A percentile compares a stretch with the other conserved stretches of the same genome.
phyloP scores from a whole-genome alignment of 805 yeast genomes.

The Sugiyamaella smithiae region DNA sequence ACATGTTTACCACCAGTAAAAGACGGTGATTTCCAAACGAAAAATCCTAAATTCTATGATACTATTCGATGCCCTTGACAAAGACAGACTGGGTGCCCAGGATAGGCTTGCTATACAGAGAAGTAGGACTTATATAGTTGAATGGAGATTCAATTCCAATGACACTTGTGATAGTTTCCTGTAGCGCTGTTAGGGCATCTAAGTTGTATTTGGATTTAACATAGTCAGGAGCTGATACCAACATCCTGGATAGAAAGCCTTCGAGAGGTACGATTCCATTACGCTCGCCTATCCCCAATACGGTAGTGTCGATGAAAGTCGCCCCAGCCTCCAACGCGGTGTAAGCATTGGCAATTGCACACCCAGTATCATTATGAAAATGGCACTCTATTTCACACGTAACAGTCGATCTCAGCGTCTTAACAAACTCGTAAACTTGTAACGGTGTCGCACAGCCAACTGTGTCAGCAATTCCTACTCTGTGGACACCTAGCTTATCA shows the following conservation, averaged over 20 bases:
- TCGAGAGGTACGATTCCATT: slow-evolving; percentile 97
- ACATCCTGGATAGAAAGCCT: slow-evolving; percentile 98
- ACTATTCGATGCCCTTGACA: too few relatives aligned
- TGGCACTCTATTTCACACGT: slow-evolving; percentile 97
- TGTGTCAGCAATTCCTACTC: slow-evolving; percentile 98
- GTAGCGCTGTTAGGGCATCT: slow-evolving; percentile 92
- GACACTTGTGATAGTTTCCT: slow-evolving; percentile 92
- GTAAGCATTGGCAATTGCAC: slow-evolving; percentile 98
- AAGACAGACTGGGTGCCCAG: background rate
- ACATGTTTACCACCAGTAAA: too few relatives aligned
- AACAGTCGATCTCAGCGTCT: slow-evolving; percentile 88
- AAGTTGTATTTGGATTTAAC: slow-evolving; percentile 90
- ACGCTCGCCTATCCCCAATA: slow-evolving; percentile 97
- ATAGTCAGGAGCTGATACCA: slow-evolving; percentile 95
- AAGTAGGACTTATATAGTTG: slow-evolving; percentile 43
- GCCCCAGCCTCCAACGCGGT: slow-evolving; percentile 99
- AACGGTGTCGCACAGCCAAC: slow-evolving; percentile 99
- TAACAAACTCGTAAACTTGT: slow-evolving; percentile 93
- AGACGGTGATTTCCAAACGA: too few relatives aligned
- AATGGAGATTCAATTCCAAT: slow-evolving; percentile 96
- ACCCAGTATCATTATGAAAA: slow-evolving; percentile 98
- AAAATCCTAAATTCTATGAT: too few relatives aligned
- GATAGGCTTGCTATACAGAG: background rate
- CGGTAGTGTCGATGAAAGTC: slow-evolving; percentile 87
- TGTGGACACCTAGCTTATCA: slow-evolving; percentile 93